Base-by-base conservation (phyloP, 306 rosid species). In the Rosa chinensis region DNA sequence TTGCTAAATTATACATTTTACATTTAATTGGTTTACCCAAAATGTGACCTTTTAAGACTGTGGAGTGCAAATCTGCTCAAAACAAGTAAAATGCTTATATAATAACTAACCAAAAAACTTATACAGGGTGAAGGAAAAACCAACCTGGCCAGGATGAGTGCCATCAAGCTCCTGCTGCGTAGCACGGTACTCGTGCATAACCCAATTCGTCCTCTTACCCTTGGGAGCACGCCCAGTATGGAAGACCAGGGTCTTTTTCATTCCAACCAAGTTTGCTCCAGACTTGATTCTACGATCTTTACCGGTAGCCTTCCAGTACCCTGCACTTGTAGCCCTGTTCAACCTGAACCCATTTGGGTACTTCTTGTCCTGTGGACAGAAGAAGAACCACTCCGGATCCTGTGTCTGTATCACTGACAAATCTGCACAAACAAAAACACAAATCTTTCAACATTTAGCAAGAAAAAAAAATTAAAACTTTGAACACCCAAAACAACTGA, bases 241-340 rank as follows among this genome's bases (percentile, higher is more conserved):
- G 87, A 93, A 96, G 58, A 96, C 99, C 78, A 96, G 78, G 23
- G 99, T 96, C 90, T 93, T 96, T 86, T 96, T 96, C 99, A 93
- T 93, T 66, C 99, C 99, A 79, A 96, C 89, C 96, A 91, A 75
- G 80, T 3, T 87, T 0, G 75, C 40, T 5, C 92, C 91, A 4
- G 97, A 91, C 87, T 89, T 96, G 40, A 96, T 96, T 79, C 18
- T 86, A 4, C 99, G 93, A 90, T 96, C 99, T 85, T 93, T 96
- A 2, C 99, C 99, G 0, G 99, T 96, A 4, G 99, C 99, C 84
- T 96, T 96, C 99, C 99, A 96, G 62, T 93, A 96, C 59, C 99
- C 99, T 23, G 80, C 84, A 68, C 0, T 52, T 4, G 99, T 96
- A 49, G 99, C 99, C 81, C 99, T 82, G 84, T 96, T 96, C 84